Base-by-base conservation (phyloP, 371 early-diverging fungal species). In the Mucor sp. region DNA sequence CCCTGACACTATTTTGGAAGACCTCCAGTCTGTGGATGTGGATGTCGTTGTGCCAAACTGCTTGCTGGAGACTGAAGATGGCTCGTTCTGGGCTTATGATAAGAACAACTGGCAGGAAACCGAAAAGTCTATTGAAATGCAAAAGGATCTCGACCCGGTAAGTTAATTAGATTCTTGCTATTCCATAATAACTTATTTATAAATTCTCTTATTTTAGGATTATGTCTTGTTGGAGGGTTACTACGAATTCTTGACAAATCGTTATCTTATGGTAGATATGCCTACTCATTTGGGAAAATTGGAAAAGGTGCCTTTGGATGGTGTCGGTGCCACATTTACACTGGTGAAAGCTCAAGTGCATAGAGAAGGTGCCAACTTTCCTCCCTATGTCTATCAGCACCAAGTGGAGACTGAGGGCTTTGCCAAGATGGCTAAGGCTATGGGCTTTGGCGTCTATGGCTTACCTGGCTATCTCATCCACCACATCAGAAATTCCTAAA, bases 341-440 rank as follows among this genome's bases (percentile, higher is more conserved):
- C 57, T 80, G n/a, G 87, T 90, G 62, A 87, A 87, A 19, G 88
- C 90, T 5, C 62, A 76, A 23, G 88, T 92, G 7, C 90, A 90
- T 67, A 87, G 89, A 4, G 81, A 84, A 17, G 91, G 90, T 27
- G 84, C 86, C 41, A 82, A 76, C 9, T 91, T 91, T 66, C 91
- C 90, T 17, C 68, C 87, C 2, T 80, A 80, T 56, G 80, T 85
- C 28, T 79, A 85, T 39, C 82, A 86, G 44, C 90, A 90, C 67
- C 83, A 86, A 67, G 85, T 91, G 4, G 91, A 92, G 70, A 92
- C 91, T 14, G 92, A 91, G 74, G 92, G 92, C 3, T 79, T 92
- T 73, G 90, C 89, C 27, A 89, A 88, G 66, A 85, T 90, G 78
- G 90, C 90, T 55, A 90, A 87, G 66, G 82, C 82, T 0, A 61